Conservation (phyloP, 257 asterid species). For the Przewalskia tangutica region DNA sequence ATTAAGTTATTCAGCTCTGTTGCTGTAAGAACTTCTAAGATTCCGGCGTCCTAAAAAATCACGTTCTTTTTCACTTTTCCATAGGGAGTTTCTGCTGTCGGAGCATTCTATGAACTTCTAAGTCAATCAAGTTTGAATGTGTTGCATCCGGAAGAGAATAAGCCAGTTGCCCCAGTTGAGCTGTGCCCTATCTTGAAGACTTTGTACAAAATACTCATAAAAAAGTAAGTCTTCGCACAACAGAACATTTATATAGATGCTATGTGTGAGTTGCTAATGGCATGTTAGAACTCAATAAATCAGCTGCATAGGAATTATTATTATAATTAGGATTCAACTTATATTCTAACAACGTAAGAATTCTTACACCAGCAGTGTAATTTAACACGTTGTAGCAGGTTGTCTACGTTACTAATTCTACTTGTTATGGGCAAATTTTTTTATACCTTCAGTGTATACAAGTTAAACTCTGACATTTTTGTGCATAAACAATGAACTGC, state of each 20-base stretch:
- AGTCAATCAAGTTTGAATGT: conserved; percentile 67
- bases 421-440: neutral
- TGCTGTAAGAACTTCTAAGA: neutral
- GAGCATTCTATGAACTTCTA: conserved; percentile 75
- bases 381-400: neutral
- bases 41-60: neutral
- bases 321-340: neutral
- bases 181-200: conserved; percentile 78
- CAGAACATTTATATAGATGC: neutral
- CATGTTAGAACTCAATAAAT: neutral
- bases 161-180: conserved; percentile 75
- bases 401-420: neutral
- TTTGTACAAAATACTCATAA: conserved; percentile 58
- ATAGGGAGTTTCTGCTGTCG: conserved; percentile 89
- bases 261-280: neutral
- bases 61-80: neutral
- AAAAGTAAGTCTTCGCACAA: conserved; percentile 26
- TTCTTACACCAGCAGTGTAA: neutral
- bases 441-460: neutral
- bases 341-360: neutral
- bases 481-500: neutral
- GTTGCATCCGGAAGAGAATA: conserved; percentile 61
- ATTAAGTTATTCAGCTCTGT: neutral
- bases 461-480: neutral
- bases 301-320: neutral